phyloP scores from a whole-genome alignment of 495 filamentous ascomycete species.

The Lophiotrema nucula region DNA sequence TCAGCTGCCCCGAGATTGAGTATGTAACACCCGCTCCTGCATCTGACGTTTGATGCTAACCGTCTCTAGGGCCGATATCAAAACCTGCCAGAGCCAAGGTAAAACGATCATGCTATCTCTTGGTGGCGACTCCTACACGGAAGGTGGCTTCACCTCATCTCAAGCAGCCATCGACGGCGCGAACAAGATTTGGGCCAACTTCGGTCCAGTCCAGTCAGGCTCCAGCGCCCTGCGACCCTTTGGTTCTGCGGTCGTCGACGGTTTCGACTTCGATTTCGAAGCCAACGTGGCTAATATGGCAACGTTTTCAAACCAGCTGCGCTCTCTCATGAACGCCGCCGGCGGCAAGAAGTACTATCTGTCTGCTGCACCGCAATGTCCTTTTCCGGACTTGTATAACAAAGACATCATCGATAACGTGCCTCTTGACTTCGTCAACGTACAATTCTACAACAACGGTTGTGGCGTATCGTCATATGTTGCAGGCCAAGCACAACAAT shows the following conservation, averaged over 20 bases:
- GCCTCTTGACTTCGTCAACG: slow-evolving; percentile 25
- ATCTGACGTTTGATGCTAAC: background rate
- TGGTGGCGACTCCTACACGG: slow-evolving; percentile 35
- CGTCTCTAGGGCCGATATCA: slow-evolving; percentile 36
- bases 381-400: slow-evolving; percentile 30
- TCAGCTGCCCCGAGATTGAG: slow-evolving; percentile 64
- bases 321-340: slow-evolving; percentile 27
- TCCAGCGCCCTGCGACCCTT: slow-evolving; percentile 33
- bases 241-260: slow-evolving; percentile 30
- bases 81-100: slow-evolving; percentile 31
- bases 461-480: slow-evolving; percentile 60
- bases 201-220: slow-evolving; percentile 27
- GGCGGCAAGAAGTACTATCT: slow-evolving; percentile 27
- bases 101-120: slow-evolving; percentile 37
- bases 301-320: slow-evolving; percentile 28
- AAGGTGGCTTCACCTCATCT: slow-evolving; percentile 32
- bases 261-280: slow-evolving; percentile 39
- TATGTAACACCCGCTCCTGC: slow-evolving; percentile 36
- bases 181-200: slow-evolving; percentile 31
- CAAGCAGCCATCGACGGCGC: slow-evolving; percentile 22
- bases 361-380: slow-evolving; percentile 34
- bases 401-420: slow-evolving; percentile 34
- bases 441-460: slow-evolving; percentile 51
- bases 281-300: slow-evolving; percentile 29
- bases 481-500: slow-evolving; percentile 47